Evolutionary conservation across 805 yeast species (phyloP), one percentile per base, ranked within the genome.

Genomic region (Zygoascus ofunaensis): DNA sequence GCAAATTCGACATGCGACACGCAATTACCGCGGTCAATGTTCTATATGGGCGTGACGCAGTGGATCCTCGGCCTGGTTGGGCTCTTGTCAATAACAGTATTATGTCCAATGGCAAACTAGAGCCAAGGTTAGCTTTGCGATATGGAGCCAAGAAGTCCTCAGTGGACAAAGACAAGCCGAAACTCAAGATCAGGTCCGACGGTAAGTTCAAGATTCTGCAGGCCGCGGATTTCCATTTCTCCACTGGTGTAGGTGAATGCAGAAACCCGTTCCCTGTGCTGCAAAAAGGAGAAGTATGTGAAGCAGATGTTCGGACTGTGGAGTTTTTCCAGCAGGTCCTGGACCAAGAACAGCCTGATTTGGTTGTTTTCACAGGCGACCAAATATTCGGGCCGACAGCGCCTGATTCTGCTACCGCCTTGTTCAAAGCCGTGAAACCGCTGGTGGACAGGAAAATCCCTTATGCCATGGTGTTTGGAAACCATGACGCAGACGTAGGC

Each of bases 291-390:
- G 43, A 22, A 14, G 66, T 63, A 10, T 92, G 97, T 58, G 63
- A 72, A 48, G 97, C 97, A 0, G 98, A 87, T 59, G 73, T 73
- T 1, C 70, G 80, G 39, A 86, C 97, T 0, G 47, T 73, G 24
- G 54, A 60, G 4, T 87, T 89, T 55, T 56, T 90, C 7, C 68
- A 76, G 4, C 60, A 60, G 18, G 82, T 84, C 0, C 63, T 90
- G 38, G 89, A 84, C 44, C 47, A 71, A 1, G 97, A 92, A 59
- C 60, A 71, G 28, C 97, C 98, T 0, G 89, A 92, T 57, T 61
- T 89, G 22, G 92, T 87, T 0, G 86, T 87, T 0, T 67, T 87
- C 46, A 80, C 96, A 0, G 98, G 98, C 4, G 98, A 90, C 64
- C 95, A 87, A 60, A 72, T 90, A 0, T 85, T 77, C 72, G 97